A percentile compares a stretch with the other conserved stretches of the same genome.
Conservation (phyloP, 1,284 basidiomycete species). For the Ustanciosporium gigantosporum region DNA sequence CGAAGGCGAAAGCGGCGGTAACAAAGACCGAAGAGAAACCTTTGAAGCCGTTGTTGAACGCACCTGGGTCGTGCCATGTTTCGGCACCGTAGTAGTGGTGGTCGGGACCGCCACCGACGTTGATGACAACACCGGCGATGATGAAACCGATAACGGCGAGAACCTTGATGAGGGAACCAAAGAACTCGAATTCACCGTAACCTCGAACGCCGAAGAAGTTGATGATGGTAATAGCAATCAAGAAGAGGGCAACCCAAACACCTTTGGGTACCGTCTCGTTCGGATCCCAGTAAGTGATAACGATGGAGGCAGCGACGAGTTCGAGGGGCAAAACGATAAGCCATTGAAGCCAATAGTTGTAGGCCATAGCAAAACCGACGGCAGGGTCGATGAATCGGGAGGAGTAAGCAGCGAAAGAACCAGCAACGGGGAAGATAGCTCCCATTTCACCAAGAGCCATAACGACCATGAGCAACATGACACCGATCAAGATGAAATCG, state of each 20-base stretch:
- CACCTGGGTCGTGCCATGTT: constrained; percentile 52
- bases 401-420: constrained; percentile 57
- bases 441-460: constrained; percentile 60
- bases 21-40: constrained; percentile 57
- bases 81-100: constrained; percentile 45
- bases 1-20: constrained; percentile 56
- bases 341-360: constrained; percentile 59
- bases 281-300: constrained; percentile 54
- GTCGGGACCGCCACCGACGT: constrained; percentile 50
- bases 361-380: constrained; percentile 56
- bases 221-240: constrained; percentile 47
- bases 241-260: constrained; percentile 52
- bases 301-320: constrained; percentile 53
- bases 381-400: constrained; percentile 58
- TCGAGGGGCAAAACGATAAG: constrained; percentile 55
- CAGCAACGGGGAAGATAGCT: constrained; percentile 53
- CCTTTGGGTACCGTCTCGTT: constrained; percentile 34
- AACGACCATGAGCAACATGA: constrained; percentile 61
- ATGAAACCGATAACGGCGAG: constrained; percentile 56
- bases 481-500: constrained; percentile 54
- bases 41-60: constrained; percentile 59
- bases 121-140: constrained; percentile 55
- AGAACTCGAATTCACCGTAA: constrained; percentile 58
- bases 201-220: constrained; percentile 58
- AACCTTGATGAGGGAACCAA: constrained; percentile 54